Evolutionary conservation across 495 filamentous ascomycete genomes (phyloP).

Genomic region (Cudoniella acicularis): DNA sequence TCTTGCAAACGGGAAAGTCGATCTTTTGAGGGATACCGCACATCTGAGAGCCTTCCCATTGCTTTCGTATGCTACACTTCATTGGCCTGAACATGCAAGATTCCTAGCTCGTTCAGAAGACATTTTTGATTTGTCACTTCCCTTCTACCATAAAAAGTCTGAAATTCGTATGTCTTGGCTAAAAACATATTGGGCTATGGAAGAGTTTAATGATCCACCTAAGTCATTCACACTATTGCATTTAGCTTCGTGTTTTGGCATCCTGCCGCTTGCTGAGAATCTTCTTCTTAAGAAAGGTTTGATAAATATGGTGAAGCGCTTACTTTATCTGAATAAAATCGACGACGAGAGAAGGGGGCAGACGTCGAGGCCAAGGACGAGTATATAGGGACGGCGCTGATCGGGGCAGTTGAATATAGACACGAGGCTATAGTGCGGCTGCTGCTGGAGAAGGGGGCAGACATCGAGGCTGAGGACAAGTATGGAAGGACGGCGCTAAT

Average conservation of each 20-base stretch:
- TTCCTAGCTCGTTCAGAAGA: conserved; percentile 8
- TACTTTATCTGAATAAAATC: conserved; percentile 7
- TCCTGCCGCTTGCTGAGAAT: conserved; percentile 10
- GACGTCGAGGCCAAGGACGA: neutral
- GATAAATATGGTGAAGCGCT: conserved; percentile 5
- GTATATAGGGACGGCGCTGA: conserved; percentile 9
- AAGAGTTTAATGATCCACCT: neutral
- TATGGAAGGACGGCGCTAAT: neutral
- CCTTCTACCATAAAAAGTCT: conserved; percentile 22
- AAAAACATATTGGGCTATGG: conserved; percentile 9
- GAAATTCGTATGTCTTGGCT: conserved; percentile 15
- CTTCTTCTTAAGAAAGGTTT: conserved; percentile 7
- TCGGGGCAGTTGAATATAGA: neutral
- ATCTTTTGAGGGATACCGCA: neutral
- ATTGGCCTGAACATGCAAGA: conserved; percentile 23
- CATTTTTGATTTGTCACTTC: conserved; percentile 23
- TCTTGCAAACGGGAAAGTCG: conserved; percentile 1
- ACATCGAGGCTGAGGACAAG: neutral
- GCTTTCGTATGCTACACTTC: conserved; percentile 22
- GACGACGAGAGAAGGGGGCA: neutral
- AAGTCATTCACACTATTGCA: conserved; percentile 35
- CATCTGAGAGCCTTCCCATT: conserved; percentile 21
- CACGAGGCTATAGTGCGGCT: conserved; percentile 13
- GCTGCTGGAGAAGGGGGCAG: conserved; percentile 14
- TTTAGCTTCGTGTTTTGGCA: conserved; percentile 36